Percentiles rank a stretch among this genome's conserved stretches.
These are phyloP conservation scores for Colletotrichum brevisporum DNA, from an alignment of 2,329 filamentous ascomycete species.

Conservation along the genomic window DNA sequence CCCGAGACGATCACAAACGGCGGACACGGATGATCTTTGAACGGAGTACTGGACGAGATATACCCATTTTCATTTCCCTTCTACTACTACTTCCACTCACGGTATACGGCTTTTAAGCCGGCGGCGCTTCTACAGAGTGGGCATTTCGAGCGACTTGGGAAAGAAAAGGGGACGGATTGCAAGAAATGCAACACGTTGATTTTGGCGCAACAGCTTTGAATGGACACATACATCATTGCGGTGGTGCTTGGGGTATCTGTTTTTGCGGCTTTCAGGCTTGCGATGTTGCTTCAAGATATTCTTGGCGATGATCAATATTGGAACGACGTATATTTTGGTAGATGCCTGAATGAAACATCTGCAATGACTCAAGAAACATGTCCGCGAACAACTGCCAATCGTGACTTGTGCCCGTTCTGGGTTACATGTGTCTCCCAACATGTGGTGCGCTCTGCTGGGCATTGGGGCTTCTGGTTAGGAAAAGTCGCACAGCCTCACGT, in stretches of 20 bases:
- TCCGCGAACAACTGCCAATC: background rate
- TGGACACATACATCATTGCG: background rate
- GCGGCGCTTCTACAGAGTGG: conserved; percentile 26
- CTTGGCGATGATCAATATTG: background rate
- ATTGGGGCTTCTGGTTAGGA: too few relatives aligned
- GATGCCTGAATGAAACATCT: conserved; percentile 30
- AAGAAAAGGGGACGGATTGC: conserved; percentile 2
- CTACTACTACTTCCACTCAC: conserved; percentile 19
- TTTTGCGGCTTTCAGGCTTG: conserved; percentile 8
- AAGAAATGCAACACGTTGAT: background rate
- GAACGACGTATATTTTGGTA: conserved; percentile 26
- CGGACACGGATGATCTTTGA: conserved; percentile 18
- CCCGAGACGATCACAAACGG: background rate
- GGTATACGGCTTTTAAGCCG: conserved; percentile 30
- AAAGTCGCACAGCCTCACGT: background rate
- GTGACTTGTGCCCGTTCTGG: background rate
- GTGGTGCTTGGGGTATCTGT: conserved; percentile 26
- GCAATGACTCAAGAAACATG: conserved; percentile 18
- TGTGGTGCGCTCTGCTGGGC: too few relatives aligned
- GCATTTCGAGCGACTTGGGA: conserved; percentile 14
- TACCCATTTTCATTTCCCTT: conserved; percentile 34
- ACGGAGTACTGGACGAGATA: conserved; percentile 38
- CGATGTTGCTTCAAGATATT: background rate
- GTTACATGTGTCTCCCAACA: too few relatives aligned
- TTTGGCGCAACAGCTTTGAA: conserved; percentile 6